Percentiles rank a stretch among this genome's conserved stretches.
Conservation (phyloP, 768 basidiomycete genomes). For the Wakefieldia striispora region DNA sequence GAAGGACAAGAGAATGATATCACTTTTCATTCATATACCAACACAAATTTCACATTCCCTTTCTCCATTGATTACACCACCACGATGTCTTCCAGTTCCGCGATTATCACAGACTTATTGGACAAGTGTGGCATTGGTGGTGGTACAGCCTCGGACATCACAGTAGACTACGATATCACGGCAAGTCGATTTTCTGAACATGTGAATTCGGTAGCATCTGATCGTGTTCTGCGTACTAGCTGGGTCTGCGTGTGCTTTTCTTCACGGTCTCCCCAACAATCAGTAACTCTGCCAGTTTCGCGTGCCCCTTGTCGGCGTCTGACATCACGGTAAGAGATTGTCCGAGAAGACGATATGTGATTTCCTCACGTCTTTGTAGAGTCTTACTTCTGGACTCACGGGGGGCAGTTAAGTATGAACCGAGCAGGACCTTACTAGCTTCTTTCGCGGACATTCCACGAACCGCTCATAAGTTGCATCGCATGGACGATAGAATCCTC, state of each 20-base stretch:
- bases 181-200: conserved; percentile 31
- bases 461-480: conserved; percentile 12
- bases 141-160: conserved; percentile 45
- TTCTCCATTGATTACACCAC: conserved; percentile 64
- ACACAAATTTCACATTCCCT: conserved; percentile 74
- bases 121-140: conserved; percentile 58
- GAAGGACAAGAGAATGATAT: conserved; percentile 50
- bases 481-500: conserved; percentile 16
- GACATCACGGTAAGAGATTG: conserved; percentile 22
- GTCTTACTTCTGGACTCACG: conserved; percentile 15
- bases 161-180: conserved; percentile 64
- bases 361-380: conserved; percentile 19
- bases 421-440: neutral
- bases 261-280: conserved; percentile 67
- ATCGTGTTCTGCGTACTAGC: conserved; percentile 34
- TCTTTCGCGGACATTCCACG: conserved; percentile 4
- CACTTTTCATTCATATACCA: conserved; percentile 48
- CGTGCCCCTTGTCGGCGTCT: conserved; percentile 54
- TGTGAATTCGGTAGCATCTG: conserved; percentile 3
- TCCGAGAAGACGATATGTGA: neutral
- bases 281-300: conserved; percentile 56
- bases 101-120: conserved; percentile 61
- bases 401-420: conserved; percentile 3
- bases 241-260: conserved; percentile 63
- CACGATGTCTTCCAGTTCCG: conserved; percentile 46